Base-by-base conservation (phyloP, 2,329 filamentous ascomycete species). In the Exophiala phaeomuriformis region DNA sequence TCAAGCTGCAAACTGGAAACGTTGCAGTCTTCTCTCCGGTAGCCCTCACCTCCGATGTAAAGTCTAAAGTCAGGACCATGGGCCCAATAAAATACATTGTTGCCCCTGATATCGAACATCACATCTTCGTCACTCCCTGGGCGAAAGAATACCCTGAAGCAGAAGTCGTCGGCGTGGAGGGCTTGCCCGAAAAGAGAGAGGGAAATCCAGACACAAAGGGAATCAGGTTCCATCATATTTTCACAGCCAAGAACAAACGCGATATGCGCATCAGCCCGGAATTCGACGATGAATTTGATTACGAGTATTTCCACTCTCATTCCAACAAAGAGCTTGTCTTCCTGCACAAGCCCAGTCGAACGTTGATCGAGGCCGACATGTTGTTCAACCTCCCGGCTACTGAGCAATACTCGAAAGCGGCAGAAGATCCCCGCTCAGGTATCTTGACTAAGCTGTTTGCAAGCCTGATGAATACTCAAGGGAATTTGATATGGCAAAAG, bases 11-110 rank as follows among this genome's bases (percentile, higher is more conserved):
- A 53, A 84, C 83, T 6, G 90, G 90, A 52, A 75, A 80, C 43
- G 81, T 97, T 39, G 88, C 89, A 61, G 84, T 96, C 68, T 96
- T 96, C 79, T 95, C 90, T 0, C 93, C 93, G 12, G 87, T 93
- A 19, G 86, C 85, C 9, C 79, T 96, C 52, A 97, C 90, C 2
- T 78, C 84, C 2, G 82, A 85, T 53, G 83, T 90, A 37, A 82
- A 78, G 57, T 68, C 75, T 62, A 83, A 85, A 67, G 55, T 63
- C 36, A 75, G 82, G n/a, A 68, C 74, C 33, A 73, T 88, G 52
- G 83, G 84, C 47, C 77, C 82, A 40, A 81, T 96, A 48, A 80
- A 79, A 61, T 97, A 97, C 76, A 84, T 98, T 61, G 77, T 91
- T 29, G 91, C 93, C 0, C 82, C 86, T 1, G 93, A 98, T 69